A percentile compares a stretch with the other conserved stretches of the same genome.
Evolutionary conservation across 2,329 filamentous ascomycete species (phyloP).

Genomic region (Hypomyces perniciosus): DNA sequence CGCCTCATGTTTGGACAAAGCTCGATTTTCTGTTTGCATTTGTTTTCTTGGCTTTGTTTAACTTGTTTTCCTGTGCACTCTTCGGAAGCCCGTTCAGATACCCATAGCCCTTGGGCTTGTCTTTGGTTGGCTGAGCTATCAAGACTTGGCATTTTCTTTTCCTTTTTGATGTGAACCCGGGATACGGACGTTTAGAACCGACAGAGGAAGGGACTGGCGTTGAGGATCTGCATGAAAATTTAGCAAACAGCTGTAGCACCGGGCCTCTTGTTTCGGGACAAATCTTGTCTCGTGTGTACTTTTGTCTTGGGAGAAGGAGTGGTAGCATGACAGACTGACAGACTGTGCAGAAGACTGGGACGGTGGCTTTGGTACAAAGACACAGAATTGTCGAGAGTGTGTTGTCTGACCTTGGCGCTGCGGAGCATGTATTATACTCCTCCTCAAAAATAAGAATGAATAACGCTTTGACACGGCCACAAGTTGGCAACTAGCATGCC

Average conservation of each 20-base stretch:
- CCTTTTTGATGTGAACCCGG: background rate
- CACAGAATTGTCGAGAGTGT: background rate
- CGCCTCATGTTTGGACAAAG: background rate
- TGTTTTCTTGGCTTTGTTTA: constrained; percentile 11
- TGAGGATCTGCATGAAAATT: constrained; percentile 1
- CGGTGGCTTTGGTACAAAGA: background rate
- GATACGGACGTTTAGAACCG: background rate
- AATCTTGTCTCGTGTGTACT: background rate
- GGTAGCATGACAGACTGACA: no score
- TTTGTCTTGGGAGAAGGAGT: background rate
- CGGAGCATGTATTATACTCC: background rate
- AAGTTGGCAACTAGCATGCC: no score
- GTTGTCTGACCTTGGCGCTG: background rate
- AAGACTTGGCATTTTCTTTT: background rate
- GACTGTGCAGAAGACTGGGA: background rate
- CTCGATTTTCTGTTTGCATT: background rate
- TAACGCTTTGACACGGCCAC: no score
- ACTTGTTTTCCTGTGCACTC: constrained; percentile 10
- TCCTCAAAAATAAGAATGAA: no score
- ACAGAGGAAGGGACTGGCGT: background rate
- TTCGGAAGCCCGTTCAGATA: constrained; percentile 8
- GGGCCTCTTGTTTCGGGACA: background rate
- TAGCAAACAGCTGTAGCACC: background rate
- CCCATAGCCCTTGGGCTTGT: constrained; percentile 2
- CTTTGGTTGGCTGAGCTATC: background rate